phyloP scores from a whole-genome alignment of 2,329 filamentous ascomycete species.

The Oidium heveae region DNA sequence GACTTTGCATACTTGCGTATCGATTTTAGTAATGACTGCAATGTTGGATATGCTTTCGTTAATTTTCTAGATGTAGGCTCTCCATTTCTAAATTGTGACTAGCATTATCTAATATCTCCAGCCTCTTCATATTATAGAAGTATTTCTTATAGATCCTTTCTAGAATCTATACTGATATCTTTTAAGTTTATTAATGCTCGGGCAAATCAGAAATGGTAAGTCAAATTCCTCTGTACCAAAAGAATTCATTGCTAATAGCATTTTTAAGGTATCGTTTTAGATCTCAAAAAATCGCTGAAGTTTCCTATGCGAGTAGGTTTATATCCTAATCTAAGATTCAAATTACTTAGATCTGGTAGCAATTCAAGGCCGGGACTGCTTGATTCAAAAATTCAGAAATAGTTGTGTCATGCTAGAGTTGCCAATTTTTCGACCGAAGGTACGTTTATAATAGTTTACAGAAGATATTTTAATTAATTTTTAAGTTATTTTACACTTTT shows the following conservation, averaged over 20 bases:
- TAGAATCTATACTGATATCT: slow-evolving; percentile 6
- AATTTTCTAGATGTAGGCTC: slow-evolving; percentile 59
- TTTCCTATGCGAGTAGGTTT: slow-evolving; percentile 77
- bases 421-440: slow-evolving; percentile 61
- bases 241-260: background rate
- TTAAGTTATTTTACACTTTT: slow-evolving; percentile 27
- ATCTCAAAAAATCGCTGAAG: slow-evolving; percentile 62
- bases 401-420: slow-evolving; percentile 85
- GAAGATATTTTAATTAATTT: slow-evolving; percentile 15
- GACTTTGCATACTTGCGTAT: slow-evolving; percentile 93
- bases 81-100: background rate
- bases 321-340: background rate
- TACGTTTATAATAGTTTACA: slow-evolving; percentile 14
- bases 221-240: background rate
- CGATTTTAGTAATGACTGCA: slow-evolving; percentile 46
- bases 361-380: slow-evolving; percentile 74
- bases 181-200: slow-evolving; percentile 45
- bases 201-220: slow-evolving; percentile 44
- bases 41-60: slow-evolving; percentile 91
- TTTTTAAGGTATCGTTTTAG: slow-evolving; percentile 44
- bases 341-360: slow-evolving; percentile 24
- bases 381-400: slow-evolving; percentile 90
- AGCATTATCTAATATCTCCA: slow-evolving; percentile 19
- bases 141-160: slow-evolving; percentile 12
- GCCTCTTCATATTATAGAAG: slow-evolving; percentile 49